Percentiles rank a stretch among this genome's conserved stretches.
These are phyloP conservation scores for Gossypium lobatum DNA, from an alignment of 441 rosid genomes.

Conservation along the genomic window DNA sequence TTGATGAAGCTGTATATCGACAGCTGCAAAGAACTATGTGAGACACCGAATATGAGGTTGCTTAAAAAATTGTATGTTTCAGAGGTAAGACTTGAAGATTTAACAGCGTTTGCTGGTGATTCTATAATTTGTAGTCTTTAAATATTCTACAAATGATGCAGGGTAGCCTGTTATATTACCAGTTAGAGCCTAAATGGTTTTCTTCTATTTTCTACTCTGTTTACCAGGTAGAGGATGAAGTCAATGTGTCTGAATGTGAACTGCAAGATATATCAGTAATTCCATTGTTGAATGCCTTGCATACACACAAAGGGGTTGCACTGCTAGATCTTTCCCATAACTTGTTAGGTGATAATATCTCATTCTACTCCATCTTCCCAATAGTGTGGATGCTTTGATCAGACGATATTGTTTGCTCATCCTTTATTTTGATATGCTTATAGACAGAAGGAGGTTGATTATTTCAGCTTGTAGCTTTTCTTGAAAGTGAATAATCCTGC, in stretches of 20 bases:
- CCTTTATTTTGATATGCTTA: conserved; percentile 1
- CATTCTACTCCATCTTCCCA: conserved; percentile 7
- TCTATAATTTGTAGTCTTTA: conserved; percentile 5
- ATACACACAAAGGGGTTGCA: conserved; percentile 57
- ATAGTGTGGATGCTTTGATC: not conserved
- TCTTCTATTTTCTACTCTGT: not conserved
- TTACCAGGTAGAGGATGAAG: conserved; percentile 88
- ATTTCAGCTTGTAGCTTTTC: conserved; percentile 7
- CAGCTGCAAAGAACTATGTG: conserved; percentile 61
- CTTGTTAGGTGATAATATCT: conserved; percentile 58
- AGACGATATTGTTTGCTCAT: not conserved
- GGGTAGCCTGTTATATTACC: conserved; percentile 2
- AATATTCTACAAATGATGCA: conserved; percentile 13
- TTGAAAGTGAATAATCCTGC: conserved; percentile 3
- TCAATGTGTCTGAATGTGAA: conserved; percentile 71
- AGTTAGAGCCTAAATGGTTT: conserved; percentile 13
- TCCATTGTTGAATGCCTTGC: conserved; percentile 74
- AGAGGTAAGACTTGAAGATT: conserved; percentile 49
- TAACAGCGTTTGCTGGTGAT: conserved; percentile 2
- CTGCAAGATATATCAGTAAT: conserved; percentile 87
- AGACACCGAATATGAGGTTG: conserved; percentile 73
- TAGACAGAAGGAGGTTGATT: not conserved
- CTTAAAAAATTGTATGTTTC: conserved; percentile 74
- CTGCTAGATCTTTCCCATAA: conserved; percentile 88
- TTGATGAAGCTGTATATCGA: conserved; percentile 80